phyloP scores from a whole-genome alignment of 345 rosid species.

The Gossypium thurberi region DNA sequence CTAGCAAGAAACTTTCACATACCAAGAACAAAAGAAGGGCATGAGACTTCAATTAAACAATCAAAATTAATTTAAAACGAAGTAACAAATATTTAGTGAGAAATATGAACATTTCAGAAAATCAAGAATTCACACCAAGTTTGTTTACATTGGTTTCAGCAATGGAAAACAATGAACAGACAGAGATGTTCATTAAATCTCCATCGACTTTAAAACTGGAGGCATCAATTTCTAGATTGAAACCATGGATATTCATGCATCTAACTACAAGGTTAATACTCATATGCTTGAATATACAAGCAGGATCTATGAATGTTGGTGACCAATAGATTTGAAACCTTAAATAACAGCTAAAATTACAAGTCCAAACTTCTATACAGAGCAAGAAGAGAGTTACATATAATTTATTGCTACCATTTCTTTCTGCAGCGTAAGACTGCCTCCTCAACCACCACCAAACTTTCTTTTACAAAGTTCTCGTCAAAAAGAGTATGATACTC shows the following conservation, averaged over 20 bases:
- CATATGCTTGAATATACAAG: too few relatives aligned
- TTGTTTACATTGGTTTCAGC: background rate
- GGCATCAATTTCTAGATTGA: background rate
- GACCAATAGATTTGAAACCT: too few relatives aligned
- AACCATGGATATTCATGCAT: background rate
- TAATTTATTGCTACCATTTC: too few relatives aligned
- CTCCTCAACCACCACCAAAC: too few relatives aligned
- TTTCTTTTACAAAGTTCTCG: too few relatives aligned
- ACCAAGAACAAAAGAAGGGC: background rate
- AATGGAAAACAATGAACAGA: background rate
- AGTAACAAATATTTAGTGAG: background rate
- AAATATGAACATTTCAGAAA: background rate
- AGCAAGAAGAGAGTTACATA: too few relatives aligned
- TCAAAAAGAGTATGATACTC: too few relatives aligned
- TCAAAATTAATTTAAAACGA: background rate
- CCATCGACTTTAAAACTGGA: too few relatives aligned
- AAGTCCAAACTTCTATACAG: too few relatives aligned
- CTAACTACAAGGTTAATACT: background rate
- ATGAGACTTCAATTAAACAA: background rate
- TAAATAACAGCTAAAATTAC: too few relatives aligned
- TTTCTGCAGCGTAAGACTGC: too few relatives aligned
- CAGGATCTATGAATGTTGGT: too few relatives aligned
- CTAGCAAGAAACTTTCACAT: background rate
- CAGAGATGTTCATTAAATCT: background rate
- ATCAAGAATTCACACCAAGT: background rate